Base-by-base conservation (phyloP, 805 yeast species). In the Wickerhamiella allomyrinae region DNA sequence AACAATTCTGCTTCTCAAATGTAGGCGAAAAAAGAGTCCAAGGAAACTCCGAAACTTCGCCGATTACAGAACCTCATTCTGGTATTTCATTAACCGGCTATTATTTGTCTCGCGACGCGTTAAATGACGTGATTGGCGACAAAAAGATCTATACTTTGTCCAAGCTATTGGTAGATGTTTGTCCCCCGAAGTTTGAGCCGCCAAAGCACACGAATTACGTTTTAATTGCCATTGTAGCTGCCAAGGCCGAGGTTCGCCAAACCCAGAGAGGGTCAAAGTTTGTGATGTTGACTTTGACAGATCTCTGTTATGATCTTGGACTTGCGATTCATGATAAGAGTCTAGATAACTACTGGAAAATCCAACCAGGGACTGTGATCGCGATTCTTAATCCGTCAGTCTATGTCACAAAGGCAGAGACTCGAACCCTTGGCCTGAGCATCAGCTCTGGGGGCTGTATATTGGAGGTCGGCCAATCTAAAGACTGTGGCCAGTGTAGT, bases 311-410 rank as follows among this genome's bases (percentile, higher is more conserved):
- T 40, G 71, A 72, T 2, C 57, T 86, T 2, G 73, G 75, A 37
- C 53, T 85, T 5, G 70, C 75, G 43, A 57, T 87, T 3, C 78
- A 80, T 55, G 86, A 78, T 1, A 62, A 67, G 14, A 81, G 85
- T 4, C 78, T 78, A 47, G 72, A 74, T 19, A 73, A 71, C 53
- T 80, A 75, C 57, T 83, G 83, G 76, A 84, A 80, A 48, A 53
- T 86, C 2, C 64, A 74, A 41, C 66, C 75, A 1, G 96, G 97
- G 0, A 85, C 81, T 46, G 59, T 87, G 0, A 59, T 87, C 9
- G 80, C 79, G 0, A 55, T 89, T 1, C 58, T 87, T 41, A 89
- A 87, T 53, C 96, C 98, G 0, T 63, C 62, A 1, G 63, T 85
- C 6, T 72, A 52, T 41, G 46, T 47, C 2, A 50, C 45, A 27